Base-by-base conservation (phyloP, 352 stramenopile genomes). In the Pythium inflatum region DNA sequence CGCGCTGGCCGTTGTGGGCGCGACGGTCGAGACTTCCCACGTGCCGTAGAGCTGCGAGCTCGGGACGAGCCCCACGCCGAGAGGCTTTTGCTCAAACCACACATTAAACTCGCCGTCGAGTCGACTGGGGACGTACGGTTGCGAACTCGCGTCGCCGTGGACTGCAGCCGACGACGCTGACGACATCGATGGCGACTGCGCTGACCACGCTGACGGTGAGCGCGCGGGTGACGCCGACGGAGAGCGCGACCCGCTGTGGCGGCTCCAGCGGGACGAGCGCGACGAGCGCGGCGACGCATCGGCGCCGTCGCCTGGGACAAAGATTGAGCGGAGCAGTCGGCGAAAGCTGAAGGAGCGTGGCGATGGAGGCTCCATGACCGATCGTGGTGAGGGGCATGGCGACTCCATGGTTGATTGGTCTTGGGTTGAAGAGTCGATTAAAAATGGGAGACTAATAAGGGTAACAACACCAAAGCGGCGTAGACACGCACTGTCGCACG, bases 21-120 rank as follows among this genome's bases (percentile, higher is more conserved):
- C 49, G 71, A 50, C 0, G 5, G 49, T 55, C 28, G 81, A 90
- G 64, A 92, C 79, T 54, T 93, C 86, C 86, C 86, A 93, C n/a
- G 82, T 79, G 2, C 86, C 86, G 64, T 93, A 93, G 43, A 93
- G 78, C 62, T 92, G 86, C 63, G 86, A 89, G 64, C 81, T 91
- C 20, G 86, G 86, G 66, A 93, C 83, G 66, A 93, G 83, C 12
- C 83, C 86, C 54, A 93, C 77, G 18, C 86, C 86, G 24, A 93
- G 79, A 38, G 86, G 86, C 54, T 89, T 89, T 31, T 62, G 71
- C 38, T 70, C 60, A 63, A 93, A 92, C 55, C 77, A 87, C 24
- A 83, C 82, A 45, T 85, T 90, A 73, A 84, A 92, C 70, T 92
- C 83, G 51, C 83, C 83, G 25, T 92, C 83, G 1, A 89, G 74